Evolutionary conservation across 768 basidiomycete species (phyloP).

Genomic region (Clathrus columnatus): DNA sequence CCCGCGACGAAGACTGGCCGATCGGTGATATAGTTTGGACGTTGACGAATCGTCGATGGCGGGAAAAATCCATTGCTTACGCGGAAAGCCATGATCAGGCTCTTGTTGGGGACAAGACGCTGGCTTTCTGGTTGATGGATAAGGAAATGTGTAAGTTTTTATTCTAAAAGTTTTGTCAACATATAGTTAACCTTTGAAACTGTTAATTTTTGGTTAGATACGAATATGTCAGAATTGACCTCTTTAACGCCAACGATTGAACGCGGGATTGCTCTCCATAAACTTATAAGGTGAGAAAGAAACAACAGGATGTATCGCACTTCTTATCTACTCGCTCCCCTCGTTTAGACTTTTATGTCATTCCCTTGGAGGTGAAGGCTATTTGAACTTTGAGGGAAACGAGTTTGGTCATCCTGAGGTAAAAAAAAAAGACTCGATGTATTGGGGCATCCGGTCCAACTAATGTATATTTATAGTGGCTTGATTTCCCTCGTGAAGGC

Average conservation of each 20-base stretch:
- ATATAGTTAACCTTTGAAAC: background rate
- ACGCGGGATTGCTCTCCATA: slow-evolving; percentile 88
- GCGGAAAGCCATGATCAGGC: slow-evolving; percentile 98
- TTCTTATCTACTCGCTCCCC: background rate
- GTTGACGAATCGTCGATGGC: slow-evolving; percentile 78
- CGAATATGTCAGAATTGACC: slow-evolving; percentile 85
- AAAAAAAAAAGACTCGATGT: slow-evolving; percentile 14
- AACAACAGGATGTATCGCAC: background rate
- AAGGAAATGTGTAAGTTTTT: slow-evolving; percentile 90
- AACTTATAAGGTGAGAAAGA: slow-evolving; percentile 89
- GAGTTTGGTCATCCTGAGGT: slow-evolving; percentile 99
- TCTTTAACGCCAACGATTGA: slow-evolving; percentile 78
- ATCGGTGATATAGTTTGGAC: slow-evolving; percentile 82
- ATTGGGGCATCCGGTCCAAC: background rate
- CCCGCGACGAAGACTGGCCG: slow-evolving; percentile 79
- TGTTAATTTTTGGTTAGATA: slow-evolving; percentile 42
- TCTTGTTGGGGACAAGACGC: slow-evolving; percentile 94
- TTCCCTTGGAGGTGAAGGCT: slow-evolving; percentile 92
- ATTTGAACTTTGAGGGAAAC: slow-evolving; percentile 96
- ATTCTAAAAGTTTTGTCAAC: background rate
- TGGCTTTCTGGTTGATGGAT: slow-evolving; percentile 99
- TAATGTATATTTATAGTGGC: slow-evolving; percentile 58
- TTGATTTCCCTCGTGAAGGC: slow-evolving; percentile 96
- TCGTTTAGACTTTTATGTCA: slow-evolving; percentile 71
- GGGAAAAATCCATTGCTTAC: slow-evolving; percentile 86